Base-by-base conservation (phyloP, 306 rosid genomes). In the Gastrolobium villosum region DNA sequence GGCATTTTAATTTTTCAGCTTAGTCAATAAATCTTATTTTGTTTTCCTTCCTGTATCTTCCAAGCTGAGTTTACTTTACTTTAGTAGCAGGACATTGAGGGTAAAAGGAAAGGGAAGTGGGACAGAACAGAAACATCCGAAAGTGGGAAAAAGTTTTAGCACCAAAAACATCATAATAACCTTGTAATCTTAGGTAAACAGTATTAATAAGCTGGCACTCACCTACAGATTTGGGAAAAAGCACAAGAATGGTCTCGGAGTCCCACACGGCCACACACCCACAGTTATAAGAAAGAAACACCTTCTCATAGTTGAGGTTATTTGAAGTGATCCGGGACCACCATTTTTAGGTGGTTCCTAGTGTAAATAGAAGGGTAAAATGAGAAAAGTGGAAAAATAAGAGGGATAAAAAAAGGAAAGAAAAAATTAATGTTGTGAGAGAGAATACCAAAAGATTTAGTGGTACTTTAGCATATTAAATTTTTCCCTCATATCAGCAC, bases 131-230 rank as follows among this genome's bases (percentile, higher is more conserved):
- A 56, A 82, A 50, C 48, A 28, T 75, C 77, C 50, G 0, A 65
- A 70, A 79, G 79, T 49, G 81, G 65, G 26, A 65, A 70, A 65
- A 49, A 77, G 78, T 3, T 39, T 76, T 26, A 44, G 59, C 62
- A 57, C 74, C 66, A 61, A 62, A 36, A 26, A 10, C 82, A 74
- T 60, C 0, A 41, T 55, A 0, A 69, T 68, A 49, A 28, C 82
- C 59, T 66, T 31, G 65, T 68, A 77, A 41, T 77, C 61, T 26
- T 13, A 60, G 43, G 26, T 20, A 20, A 20, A 20, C 26, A 1
- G 10, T 32, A 31, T 40, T 57, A 60, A 0, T 9, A 45, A 15
- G 8, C 5, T 9, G 37, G 8, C 31, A 62, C 45, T 13, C 8
- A 60, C 36, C 50, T n/a, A 64, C 70, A 15, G 11, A 66, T 11